A percentile compares a stretch with the other conserved stretches of the same genome.
These are phyloP conservation scores for Leishmania guyanensis DNA, from an alignment of 208 protist species.

Conservation along the genomic window DNA sequence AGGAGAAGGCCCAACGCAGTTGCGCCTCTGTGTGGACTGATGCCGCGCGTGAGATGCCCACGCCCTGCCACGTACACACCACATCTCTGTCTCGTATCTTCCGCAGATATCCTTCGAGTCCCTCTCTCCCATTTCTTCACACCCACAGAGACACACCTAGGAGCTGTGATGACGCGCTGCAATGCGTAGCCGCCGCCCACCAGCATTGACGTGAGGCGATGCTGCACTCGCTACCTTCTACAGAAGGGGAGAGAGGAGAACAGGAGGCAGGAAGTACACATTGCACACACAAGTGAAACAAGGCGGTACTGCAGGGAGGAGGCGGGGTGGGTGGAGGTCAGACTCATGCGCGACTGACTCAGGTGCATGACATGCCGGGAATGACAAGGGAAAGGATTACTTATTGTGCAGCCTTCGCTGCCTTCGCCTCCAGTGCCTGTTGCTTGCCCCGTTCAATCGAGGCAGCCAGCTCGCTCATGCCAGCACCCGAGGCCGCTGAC, in stretches of 20 bases:
- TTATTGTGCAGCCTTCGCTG: background rate
- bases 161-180: background rate
- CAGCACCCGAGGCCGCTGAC: conserved; percentile 92
- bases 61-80: background rate
- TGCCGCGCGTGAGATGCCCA: background rate
- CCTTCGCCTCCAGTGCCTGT: conserved; percentile 72
- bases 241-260: background rate
- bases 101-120: background rate
- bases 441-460: conserved; percentile 66
- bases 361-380: background rate
- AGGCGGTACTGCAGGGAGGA: background rate
- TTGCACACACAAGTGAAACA: background rate
- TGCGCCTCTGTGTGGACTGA: background rate
- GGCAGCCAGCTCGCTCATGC: conserved; percentile 90
- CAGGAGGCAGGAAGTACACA: background rate
- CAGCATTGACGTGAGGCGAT: background rate
- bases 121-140: background rate
- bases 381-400: background rate
- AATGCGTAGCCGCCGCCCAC: background rate
- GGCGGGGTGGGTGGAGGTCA: background rate
- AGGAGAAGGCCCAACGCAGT: background rate
- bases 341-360: background rate
- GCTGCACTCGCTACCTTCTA: background rate
- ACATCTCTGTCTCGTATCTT: background rate
- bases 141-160: background rate